Evolutionary conservation across 2,329 filamentous ascomycete genomes (phyloP).

Genomic region (Ceratocystiopsis sp.): DNA sequence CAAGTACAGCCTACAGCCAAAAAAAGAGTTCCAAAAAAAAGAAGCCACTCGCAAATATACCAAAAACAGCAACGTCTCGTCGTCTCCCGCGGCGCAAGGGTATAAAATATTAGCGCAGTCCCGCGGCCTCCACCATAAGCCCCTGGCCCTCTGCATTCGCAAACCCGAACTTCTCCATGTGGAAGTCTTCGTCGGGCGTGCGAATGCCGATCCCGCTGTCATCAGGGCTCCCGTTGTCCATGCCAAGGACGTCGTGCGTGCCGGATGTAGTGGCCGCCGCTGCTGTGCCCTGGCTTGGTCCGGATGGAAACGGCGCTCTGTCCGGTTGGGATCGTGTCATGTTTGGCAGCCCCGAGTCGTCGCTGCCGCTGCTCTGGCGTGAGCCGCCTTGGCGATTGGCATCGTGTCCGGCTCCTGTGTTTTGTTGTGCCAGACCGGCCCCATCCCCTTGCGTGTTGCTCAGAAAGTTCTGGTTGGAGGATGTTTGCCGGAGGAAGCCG

Average conservation of each 20-base stretch:
- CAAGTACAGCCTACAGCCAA: too few relatives aligned
- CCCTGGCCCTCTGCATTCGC: constrained; percentile 12
- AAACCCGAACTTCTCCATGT: constrained; percentile 38
- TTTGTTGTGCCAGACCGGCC: constrained; percentile 7
- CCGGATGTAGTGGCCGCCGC: not conserved
- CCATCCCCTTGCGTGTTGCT: constrained; percentile 5
- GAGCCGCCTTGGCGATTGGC: constrained; percentile 17
- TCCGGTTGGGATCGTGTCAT: constrained; percentile 31
- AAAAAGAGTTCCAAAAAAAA: too few relatives aligned
- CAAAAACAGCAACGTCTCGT: not conserved
- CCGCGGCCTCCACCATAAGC: constrained; percentile 11
- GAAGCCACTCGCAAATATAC: not conserved
- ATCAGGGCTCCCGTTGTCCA: constrained; percentile 36
- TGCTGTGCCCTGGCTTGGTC: constrained; percentile 15
- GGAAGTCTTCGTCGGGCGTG: constrained; percentile 48
- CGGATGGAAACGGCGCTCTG: constrained; percentile 30
- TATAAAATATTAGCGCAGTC: constrained; percentile 9
- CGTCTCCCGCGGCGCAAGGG: not conserved
- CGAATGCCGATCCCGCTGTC: constrained; percentile 62
- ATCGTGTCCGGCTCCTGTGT: constrained; percentile 15
- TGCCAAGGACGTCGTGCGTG: constrained; percentile 27
- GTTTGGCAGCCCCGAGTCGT: constrained; percentile 27
- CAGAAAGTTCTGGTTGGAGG: constrained; percentile 14
- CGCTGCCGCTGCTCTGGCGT: constrained; percentile 27
- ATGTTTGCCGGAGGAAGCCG: constrained; percentile 57